A percentile compares a stretch with the other conserved stretches of the same genome.
Conservation (phyloP, 495 filamentous ascomycete genomes). For the Recurvomyces mirabilis region DNA sequence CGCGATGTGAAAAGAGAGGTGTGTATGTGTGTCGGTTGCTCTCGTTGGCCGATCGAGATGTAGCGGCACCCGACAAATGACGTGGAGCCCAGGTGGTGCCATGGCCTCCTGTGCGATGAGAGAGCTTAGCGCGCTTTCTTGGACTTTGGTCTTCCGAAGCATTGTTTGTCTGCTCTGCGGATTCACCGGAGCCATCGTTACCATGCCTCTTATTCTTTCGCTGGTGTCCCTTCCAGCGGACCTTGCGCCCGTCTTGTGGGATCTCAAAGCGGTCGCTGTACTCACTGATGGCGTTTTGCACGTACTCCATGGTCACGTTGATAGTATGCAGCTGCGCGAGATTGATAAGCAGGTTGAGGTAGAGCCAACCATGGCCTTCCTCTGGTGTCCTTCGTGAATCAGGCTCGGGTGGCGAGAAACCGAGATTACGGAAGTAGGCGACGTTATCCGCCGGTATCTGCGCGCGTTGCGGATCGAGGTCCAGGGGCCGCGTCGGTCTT, state of each 20-base stretch:
- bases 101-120: neutral
- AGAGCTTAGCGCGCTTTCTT: constrained; percentile 11
- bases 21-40: constrained; percentile 27
- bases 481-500: constrained; percentile 58
- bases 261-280: constrained; percentile 60
- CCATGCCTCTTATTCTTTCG: constrained; percentile 37
- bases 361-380: constrained; percentile 57
- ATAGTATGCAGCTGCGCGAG: constrained; percentile 71
- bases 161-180: constrained; percentile 21
- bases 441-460: constrained; percentile 62
- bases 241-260: constrained; percentile 58
- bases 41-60: constrained; percentile 3
- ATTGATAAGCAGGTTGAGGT: constrained; percentile 69
- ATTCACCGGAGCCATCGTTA: constrained; percentile 44
- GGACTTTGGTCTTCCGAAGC: constrained; percentile 2
- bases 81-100: neutral
- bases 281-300: constrained; percentile 53
- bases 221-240: constrained; percentile 65
- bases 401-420: constrained; percentile 46
- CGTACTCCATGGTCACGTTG: constrained; percentile 62
- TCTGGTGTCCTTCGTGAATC: constrained; percentile 33
- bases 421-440: constrained; percentile 61
- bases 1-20: constrained; percentile 32
- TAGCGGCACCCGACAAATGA: neutral
- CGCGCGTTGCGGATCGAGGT: constrained; percentile 56